Conservation (phyloP, 2,329 filamentous ascomycete species). For the Neopestalotiopsis sp. region DNA sequence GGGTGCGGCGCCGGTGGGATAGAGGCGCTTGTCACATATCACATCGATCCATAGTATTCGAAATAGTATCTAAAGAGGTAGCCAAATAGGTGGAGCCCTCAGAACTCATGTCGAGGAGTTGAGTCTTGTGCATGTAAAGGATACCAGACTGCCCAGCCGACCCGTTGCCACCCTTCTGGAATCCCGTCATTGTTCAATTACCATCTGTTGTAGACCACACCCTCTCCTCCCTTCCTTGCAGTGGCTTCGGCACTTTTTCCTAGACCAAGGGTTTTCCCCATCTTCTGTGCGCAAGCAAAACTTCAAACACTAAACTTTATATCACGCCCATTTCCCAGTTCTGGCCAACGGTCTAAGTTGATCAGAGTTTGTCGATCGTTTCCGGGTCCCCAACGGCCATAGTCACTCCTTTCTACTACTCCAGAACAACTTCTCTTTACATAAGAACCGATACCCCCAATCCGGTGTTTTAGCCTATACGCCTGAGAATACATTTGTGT, state of each 20-base stretch:
- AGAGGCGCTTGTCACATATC: not conserved
- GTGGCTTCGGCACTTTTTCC: not conserved
- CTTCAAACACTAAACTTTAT: conserved; percentile 9
- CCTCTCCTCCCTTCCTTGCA: not conserved
- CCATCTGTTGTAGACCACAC: not conserved
- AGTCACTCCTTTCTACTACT: not conserved
- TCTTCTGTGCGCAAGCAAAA: not conserved
- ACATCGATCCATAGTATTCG: not conserved
- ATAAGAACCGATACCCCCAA: not conserved
- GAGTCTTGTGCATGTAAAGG: not conserved
- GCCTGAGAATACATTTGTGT: too few relatives aligned
- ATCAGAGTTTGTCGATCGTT: conserved; percentile 10
- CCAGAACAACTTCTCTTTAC: not conserved
- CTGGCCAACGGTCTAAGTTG: not conserved
- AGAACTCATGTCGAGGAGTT: not conserved
- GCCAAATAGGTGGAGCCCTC: not conserved
- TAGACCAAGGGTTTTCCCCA: conserved; percentile 4
- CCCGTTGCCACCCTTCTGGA: not conserved
- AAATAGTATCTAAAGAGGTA: not conserved
- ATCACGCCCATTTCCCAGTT: not conserved
- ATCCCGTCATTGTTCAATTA: not conserved
- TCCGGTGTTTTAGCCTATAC: not conserved
- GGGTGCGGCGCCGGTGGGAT: not conserved
- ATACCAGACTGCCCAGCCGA: not conserved
- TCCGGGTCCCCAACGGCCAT: not conserved